phyloP scores from a whole-genome alignment of 2,329 filamentous ascomycete genomes.

The Xylaria sp. region DNA sequence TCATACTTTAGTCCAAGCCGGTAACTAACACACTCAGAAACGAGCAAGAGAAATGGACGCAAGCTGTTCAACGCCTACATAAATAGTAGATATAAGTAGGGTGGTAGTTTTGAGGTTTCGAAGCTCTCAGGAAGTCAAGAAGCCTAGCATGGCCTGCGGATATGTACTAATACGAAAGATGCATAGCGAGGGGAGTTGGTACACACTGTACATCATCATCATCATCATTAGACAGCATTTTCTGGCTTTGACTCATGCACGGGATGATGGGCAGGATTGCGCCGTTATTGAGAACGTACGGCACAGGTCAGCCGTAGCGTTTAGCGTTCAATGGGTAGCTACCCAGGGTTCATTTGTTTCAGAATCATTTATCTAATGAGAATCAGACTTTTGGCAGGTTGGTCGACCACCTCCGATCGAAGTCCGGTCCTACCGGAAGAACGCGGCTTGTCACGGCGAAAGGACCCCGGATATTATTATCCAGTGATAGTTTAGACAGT shows the following conservation, averaged over 20 bases:
- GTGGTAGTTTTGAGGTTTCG: conserved; percentile 36
- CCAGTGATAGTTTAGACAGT: not conserved
- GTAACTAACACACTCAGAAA: conserved; percentile 50
- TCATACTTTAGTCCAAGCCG: conserved; percentile 25
- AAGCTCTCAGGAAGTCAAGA: not conserved
- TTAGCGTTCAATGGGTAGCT: not conserved
- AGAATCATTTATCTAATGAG: not conserved
- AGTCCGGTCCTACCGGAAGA: conserved; percentile 24
- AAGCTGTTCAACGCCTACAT: conserved; percentile 69
- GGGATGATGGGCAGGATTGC: not conserved
- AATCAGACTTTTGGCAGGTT: not conserved
- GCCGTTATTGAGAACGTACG: conserved; percentile 1
- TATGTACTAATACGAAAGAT: conserved; percentile 33
- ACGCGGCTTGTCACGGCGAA: conserved; percentile 27
- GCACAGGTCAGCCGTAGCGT: conserved; percentile 1
- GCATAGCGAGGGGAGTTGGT: conserved; percentile 43
- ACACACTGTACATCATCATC: conserved; percentile 14
- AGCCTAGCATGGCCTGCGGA: not conserved
- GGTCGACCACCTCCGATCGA: not conserved
- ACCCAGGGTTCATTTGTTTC: not conserved
- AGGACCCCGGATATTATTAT: not conserved
- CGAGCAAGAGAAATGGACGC: conserved; percentile 89
- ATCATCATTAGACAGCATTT: conserved; percentile 12
- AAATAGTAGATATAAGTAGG: conserved; percentile 29
- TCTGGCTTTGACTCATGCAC: conserved; percentile 7